Evolutionary conservation across 768 basidiomycete species (phyloP).

Genomic region (Krasilnikovozyma curviuscula): DNA sequence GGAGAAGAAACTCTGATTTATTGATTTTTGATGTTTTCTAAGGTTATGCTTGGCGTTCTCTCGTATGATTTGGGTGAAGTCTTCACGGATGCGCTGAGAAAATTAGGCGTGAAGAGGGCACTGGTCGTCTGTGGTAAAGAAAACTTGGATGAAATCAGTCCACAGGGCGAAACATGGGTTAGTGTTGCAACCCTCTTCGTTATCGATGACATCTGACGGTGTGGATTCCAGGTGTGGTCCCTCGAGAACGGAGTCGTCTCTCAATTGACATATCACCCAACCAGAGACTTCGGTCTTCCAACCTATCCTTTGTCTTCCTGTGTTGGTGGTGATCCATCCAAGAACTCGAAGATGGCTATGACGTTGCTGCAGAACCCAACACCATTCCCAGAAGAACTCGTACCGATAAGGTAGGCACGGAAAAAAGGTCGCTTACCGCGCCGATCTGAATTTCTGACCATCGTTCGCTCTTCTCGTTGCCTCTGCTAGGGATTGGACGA

Average conservation of each 20-base stretch:
- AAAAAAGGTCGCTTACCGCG: no score
- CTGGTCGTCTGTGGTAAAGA: constrained; percentile 87
- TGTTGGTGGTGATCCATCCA: constrained; percentile 48
- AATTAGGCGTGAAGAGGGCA: constrained; percentile 60
- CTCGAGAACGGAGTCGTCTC: constrained; percentile 41
- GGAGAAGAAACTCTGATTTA: no score
- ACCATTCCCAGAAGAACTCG: no score
- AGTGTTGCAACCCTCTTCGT: not conserved
- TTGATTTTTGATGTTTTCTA: constrained; percentile 12
- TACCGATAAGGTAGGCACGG: no score
- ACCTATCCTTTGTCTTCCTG: constrained; percentile 52
- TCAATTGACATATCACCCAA: constrained; percentile 43
- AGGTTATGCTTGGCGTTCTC: constrained; percentile 80
- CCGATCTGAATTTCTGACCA: no score
- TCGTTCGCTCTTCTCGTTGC: no score
- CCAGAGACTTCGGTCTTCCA: constrained; percentile 50
- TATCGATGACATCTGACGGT: no score
- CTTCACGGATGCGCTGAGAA: constrained; percentile 53
- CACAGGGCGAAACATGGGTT: constrained; percentile 67
- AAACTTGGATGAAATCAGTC: constrained; percentile 83
- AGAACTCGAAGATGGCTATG: constrained; percentile 61
- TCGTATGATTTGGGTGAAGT: constrained; percentile 57
- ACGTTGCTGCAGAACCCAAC: no score
- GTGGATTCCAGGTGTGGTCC: constrained; percentile 50
- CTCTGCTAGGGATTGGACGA: constrained; percentile 83